A percentile compares a stretch with the other conserved stretches of the same genome.
phyloP scores from a whole-genome alignment of 2,329 filamentous ascomycete species.

The Fusarium buharicum region DNA sequence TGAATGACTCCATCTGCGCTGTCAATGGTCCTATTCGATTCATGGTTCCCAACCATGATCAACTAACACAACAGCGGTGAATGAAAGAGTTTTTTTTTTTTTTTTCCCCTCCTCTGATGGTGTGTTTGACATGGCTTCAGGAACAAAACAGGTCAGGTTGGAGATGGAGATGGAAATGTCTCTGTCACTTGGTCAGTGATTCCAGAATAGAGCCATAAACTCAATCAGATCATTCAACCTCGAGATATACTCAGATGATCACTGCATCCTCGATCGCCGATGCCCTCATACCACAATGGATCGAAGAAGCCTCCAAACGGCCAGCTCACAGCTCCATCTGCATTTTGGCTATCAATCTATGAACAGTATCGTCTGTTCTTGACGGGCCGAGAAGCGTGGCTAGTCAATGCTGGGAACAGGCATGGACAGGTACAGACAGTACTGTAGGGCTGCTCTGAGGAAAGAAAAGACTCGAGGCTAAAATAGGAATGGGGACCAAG shows the following conservation, averaged over 20 bases:
- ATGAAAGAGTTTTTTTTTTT: constrained; percentile 20
- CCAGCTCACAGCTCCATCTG: constrained; percentile 9
- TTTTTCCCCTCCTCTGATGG: too few relatives aligned
- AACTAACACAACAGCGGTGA: constrained; percentile 29
- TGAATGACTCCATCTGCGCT: constrained; percentile 25
- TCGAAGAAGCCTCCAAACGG: background rate
- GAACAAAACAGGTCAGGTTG: constrained; percentile 5
- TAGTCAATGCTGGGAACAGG: background rate
- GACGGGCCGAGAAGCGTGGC: constrained; percentile 11
- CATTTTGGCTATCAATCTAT: background rate
- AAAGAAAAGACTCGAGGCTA: background rate
- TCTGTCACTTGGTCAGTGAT: constrained; percentile 6
- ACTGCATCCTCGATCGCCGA: constrained; percentile 14
- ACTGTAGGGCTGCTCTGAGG: constrained; percentile 5
- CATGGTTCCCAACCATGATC: constrained; percentile 22
- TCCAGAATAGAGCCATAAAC: constrained; percentile 10
- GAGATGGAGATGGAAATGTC: background rate
- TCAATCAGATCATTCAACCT: constrained; percentile 28
- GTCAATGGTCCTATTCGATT: constrained; percentile 28
- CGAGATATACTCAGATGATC: constrained; percentile 33
- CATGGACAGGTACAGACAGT: background rate
- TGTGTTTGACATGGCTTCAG: background rate
- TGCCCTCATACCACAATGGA: constrained; percentile 9
- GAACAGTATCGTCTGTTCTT: background rate
- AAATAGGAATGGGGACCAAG: constrained; percentile 12